Evolutionary conservation across 106 monocot species (phyloP), one percentile per base, ranked within the genome.

Genomic region (Allium cepa): DNA sequence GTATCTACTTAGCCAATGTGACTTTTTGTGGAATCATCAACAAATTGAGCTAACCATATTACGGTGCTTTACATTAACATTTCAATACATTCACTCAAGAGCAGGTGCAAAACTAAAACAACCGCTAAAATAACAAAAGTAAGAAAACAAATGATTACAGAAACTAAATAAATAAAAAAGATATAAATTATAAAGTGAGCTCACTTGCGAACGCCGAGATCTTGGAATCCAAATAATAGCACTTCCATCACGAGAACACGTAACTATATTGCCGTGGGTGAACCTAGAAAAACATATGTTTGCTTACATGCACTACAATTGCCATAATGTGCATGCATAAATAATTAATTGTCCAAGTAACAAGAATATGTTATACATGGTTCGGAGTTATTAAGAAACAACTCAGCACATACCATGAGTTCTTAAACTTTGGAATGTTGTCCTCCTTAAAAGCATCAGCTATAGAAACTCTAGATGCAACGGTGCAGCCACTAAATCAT

Each of bases 221-320:
- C 87, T 83, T 63, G 97, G 97, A 71, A 97, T 88, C 97, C 97
- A 97, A 59, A 97, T 97, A 69, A 97, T 92, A 61, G 97, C 97
- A 73, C 97, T 97, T 17, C 97, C 97, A 85, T 97, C 97, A 55
- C 97, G 97, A 64, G 97, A 97, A 79, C 97, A 97, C 1, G 97
- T 97, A 47, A 97, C 97, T 71, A 97, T 92, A 68, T 97, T 97
- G 83, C 88, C 94, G 77, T 97, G 97, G 58, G 89, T 87, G 65
- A 97, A 97, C 97, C 97, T 97, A 74, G 17, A 64, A 75, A 71
- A 49, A 22, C 3, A 17, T 3, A 36, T 36, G 36, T 36, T 36
- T 36, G 36, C 3, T 22, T 36, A 36, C 36, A 36, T 36, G 36
- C 36, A 36, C 36, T 36, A 36, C 36, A 36, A 5, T 36, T 36